phyloP scores from a whole-genome alignment of 306 rosid genomes.

The Rubus parviflorus region DNA sequence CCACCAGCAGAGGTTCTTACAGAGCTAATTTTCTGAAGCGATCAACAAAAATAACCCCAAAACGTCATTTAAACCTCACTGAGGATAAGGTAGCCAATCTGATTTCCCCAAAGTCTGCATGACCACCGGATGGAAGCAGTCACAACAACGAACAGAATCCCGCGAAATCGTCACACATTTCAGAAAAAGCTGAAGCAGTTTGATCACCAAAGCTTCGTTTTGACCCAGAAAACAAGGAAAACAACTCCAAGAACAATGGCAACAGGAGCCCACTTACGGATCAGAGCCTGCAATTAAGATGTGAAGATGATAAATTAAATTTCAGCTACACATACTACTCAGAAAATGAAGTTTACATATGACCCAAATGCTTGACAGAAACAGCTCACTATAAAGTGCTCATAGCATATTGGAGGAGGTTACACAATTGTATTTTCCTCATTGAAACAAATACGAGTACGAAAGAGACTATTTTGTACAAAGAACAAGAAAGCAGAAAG shows the following conservation, averaged over 20 bases:
- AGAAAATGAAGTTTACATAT: background rate
- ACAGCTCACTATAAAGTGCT: slow-evolving; percentile 1
- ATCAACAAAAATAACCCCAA: slow-evolving; percentile 10
- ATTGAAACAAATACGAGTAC: background rate
- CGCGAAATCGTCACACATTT: slow-evolving; percentile 14
- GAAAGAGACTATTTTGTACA: background rate
- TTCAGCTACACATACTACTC: background rate
- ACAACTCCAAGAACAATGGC: slow-evolving; percentile 97
- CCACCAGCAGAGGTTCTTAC: slow-evolving; percentile 18
- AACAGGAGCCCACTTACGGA: slow-evolving; percentile 97
- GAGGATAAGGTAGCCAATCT: slow-evolving; percentile 9
- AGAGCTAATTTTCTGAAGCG: slow-evolving; percentile 6
- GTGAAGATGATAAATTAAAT: background rate
- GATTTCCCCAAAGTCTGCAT: background rate
- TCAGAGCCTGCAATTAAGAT: slow-evolving; percentile 64
- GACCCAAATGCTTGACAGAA: background rate
- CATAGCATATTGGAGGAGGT: background rate
- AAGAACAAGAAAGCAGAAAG: background rate
- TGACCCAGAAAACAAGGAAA: slow-evolving; percentile 94
- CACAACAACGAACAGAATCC: slow-evolving; percentile 29
- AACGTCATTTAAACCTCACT: background rate
- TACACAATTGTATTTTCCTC: background rate
- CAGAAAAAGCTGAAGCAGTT: slow-evolving; percentile 22
- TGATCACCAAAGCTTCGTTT: slow-evolving; percentile 85
- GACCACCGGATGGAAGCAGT: slow-evolving; percentile 15